Conservation (phyloP, 2,329 filamentous ascomycete genomes). For the Alternaria sp. region DNA sequence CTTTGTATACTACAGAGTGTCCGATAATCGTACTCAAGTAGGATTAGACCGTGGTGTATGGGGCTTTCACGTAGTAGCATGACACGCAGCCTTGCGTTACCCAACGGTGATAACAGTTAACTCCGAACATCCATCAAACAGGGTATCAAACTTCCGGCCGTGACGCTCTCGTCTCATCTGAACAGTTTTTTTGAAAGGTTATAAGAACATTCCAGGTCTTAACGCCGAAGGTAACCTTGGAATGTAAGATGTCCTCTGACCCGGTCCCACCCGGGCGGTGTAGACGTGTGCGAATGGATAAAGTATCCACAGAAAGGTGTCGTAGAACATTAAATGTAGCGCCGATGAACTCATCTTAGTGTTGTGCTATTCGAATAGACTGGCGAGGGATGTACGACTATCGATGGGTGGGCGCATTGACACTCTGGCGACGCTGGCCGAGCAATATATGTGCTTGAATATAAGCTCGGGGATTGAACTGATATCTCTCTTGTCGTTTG, state of each 20-base stretch:
- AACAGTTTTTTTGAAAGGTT: not conserved
- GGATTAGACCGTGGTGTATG: not conserved
- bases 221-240: not conserved
- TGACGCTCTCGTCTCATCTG: not conserved
- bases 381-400: not conserved
- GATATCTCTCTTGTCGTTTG: conserved; percentile 7
- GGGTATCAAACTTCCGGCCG: not conserved
- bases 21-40: not conserved
- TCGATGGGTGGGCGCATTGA: conserved; percentile 9
- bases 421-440: conserved; percentile 12
- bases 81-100: not conserved
- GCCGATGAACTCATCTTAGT: not conserved
- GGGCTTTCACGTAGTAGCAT: not conserved
- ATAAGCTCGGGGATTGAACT: conserved; percentile 2
- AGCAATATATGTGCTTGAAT: conserved; percentile 4
- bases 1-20: not conserved
- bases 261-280: not conserved
- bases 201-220: not conserved
- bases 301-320: not conserved
- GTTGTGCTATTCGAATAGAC: not conserved
- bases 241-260: not conserved
- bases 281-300: not conserved
- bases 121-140: not conserved
- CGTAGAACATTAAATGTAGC: not conserved
- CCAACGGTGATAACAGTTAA: not conserved